A percentile compares a stretch with the other conserved stretches of the same genome.
phyloP scores from a whole-genome alignment of 2,329 filamentous ascomycete genomes.

The Gliomastix tumulicola region DNA sequence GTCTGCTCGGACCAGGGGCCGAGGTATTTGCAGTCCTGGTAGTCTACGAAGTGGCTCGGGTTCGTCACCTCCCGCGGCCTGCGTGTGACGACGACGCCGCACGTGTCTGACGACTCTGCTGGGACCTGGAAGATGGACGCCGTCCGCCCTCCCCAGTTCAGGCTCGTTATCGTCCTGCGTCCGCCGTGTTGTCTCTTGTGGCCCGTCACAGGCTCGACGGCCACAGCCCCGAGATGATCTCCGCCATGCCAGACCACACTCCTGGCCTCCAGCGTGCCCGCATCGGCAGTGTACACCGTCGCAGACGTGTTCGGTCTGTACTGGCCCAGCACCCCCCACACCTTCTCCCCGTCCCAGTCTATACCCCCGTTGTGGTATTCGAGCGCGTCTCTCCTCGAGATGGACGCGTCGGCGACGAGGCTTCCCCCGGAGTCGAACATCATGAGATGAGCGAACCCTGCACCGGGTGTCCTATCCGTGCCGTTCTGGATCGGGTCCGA shows the following conservation, averaged over 20 bases:
- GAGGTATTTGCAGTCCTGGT: slow-evolving; percentile 45
- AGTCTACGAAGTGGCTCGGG: slow-evolving; percentile 37
- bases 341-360: slow-evolving; percentile 30
- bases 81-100: too few species aligned
- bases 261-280: slow-evolving; percentile 23
- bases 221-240: slow-evolving; percentile 39
- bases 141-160: not conserved
- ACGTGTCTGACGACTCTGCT: too few species aligned
- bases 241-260: slow-evolving; percentile 20
- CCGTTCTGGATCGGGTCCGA: slow-evolving; percentile 34
- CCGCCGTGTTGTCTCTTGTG: slow-evolving; percentile 9
- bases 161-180: not conserved
- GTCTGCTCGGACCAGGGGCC: slow-evolving; percentile 29
- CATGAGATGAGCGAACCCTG: slow-evolving; percentile 29
- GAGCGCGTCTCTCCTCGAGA: slow-evolving; percentile 18
- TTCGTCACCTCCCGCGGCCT: slow-evolving; percentile 16
- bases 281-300: slow-evolving; percentile 29
- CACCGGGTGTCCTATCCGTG: slow-evolving; percentile 31
- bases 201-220: slow-evolving; percentile 26
- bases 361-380: slow-evolving; percentile 33
- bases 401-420: slow-evolving; percentile 27
- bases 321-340: slow-evolving; percentile 34
- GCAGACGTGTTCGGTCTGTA: slow-evolving; percentile 40
- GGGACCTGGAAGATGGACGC: too few species aligned
- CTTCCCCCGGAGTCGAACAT: slow-evolving; percentile 26